Conservation (phyloP, 106 monocot genomes). For the Triglochin maritima region DNA sequence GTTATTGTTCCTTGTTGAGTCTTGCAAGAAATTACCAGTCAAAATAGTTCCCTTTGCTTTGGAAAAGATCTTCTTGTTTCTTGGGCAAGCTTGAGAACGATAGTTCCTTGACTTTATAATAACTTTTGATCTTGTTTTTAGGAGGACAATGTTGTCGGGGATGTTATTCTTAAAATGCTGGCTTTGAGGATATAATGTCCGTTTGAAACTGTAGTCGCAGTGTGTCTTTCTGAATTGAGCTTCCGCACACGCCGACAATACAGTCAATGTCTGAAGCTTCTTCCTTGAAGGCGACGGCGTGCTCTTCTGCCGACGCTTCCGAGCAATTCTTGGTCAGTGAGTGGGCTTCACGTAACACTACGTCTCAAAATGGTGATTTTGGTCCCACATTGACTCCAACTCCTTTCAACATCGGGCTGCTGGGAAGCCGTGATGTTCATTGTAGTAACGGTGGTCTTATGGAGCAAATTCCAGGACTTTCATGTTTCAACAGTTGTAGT, state of each 20-base stretch:
- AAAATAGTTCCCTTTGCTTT: slow-evolving; percentile 19
- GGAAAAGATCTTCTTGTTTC: slow-evolving; percentile 15
- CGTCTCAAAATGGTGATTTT: slow-evolving; percentile 16
- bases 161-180: background rate
- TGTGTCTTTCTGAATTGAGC: background rate
- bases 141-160: background rate
- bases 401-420: slow-evolving; percentile 11
- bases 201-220: background rate
- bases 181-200: background rate
- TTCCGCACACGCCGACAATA: background rate
- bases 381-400: slow-evolving; percentile 1
- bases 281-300: slow-evolving; percentile 12
- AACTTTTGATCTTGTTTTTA: slow-evolving; percentile 5
- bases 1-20: slow-evolving; percentile 58
- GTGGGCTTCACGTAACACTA: slow-evolving; percentile 15
- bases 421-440: slow-evolving; percentile 2
- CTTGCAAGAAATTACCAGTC: slow-evolving; percentile 51
- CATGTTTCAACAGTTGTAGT: slow-evolving; percentile 10
- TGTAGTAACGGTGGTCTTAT: background rate
- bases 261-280: slow-evolving; percentile 15
- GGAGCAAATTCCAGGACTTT: slow-evolving; percentile 10
- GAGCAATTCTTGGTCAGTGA: slow-evolving; percentile 24
- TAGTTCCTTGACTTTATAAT: background rate
- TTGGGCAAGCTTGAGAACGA: background rate
- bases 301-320: slow-evolving; percentile 14